Conservation (phyloP, 2,329 filamentous ascomycete species). For the Colletotrichum shisoi region DNA sequence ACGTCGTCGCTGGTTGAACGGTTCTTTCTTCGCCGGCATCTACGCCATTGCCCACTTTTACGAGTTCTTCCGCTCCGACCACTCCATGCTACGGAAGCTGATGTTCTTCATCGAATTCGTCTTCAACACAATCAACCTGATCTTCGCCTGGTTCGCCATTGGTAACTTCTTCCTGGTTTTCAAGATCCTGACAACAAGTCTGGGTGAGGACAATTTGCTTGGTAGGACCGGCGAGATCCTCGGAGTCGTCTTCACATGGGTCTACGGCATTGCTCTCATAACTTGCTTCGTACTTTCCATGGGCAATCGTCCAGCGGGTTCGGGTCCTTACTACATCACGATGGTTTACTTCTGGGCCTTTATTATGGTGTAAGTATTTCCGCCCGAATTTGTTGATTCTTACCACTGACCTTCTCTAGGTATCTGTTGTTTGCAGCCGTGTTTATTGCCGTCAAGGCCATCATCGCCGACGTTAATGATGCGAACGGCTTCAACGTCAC, state of each 20-base stretch:
- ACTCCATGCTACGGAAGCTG: slow-evolving; percentile 84
- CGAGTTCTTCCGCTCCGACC: slow-evolving; percentile 92
- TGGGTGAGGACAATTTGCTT: slow-evolving; percentile 74
- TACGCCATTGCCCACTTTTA: slow-evolving; percentile 96
- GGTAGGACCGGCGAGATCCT: slow-evolving; percentile 81
- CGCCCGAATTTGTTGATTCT: neutral
- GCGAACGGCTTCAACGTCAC: slow-evolving; percentile 70
- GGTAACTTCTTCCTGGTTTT: slow-evolving; percentile 99
- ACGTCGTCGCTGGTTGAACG: slow-evolving; percentile 95
- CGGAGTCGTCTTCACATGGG: slow-evolving; percentile 92
- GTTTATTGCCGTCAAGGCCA: slow-evolving; percentile 89
- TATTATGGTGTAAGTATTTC: slow-evolving; percentile 80
- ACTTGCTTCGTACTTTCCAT: slow-evolving; percentile 95
- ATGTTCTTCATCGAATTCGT: slow-evolving; percentile 92
- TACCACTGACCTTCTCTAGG: slow-evolving; percentile 52
- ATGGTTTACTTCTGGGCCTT: slow-evolving; percentile 99
- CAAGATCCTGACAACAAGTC: slow-evolving; percentile 89
- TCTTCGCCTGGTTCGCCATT: slow-evolving; percentile 98
- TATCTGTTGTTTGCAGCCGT: slow-evolving; percentile 95
- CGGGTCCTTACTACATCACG: slow-evolving; percentile 90
- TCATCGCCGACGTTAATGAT: slow-evolving; percentile 72
- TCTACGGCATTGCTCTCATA: slow-evolving; percentile 89
- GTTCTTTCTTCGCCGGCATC: slow-evolving; percentile 96
- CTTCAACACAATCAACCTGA: slow-evolving; percentile 95
- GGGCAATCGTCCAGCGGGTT: slow-evolving; percentile 93